Base-by-base conservation (phyloP, 495 filamentous ascomycete species). In the Umbilicaria muhlenbergii region DNA sequence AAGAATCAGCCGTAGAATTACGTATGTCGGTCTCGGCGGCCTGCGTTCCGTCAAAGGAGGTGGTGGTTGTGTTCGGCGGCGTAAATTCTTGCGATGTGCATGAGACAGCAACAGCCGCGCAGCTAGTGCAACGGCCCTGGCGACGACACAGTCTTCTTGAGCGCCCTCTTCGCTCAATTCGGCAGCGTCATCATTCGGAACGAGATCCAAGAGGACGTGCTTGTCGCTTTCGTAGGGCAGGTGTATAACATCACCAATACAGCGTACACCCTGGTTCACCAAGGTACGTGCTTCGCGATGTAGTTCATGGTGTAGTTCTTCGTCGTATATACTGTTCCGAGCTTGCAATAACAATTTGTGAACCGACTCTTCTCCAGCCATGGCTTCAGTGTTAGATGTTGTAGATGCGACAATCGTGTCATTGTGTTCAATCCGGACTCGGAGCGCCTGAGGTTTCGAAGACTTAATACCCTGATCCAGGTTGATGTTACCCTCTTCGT, bases 221-320 rank as follows among this genome's bases (percentile, higher is more conserved):
- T 71, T 64, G 15, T 69, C 63, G 2, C 66, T 48, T 7, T 69
- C 65, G 3, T 37, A 56, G 0, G 50, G 53, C 11, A 56, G 21
- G 4, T 43, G 32, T 12, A 56, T 35, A 14, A 13, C 36, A 14
- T 32, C 39, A 10, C 41, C 46, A 39, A 43, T 43, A 45, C 45
- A 45, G 21, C 31, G 39, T 11, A 94, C 78, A 8, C 77, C 71
- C 17, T 77, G 74, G 35, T 71, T 71, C 10, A 75, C 68, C 33
- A 92, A 62, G 0, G 69, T 62, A 5, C 85, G 77, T 2, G 81
- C 78, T 61, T 99, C 92, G 11, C 82, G 73, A 38, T 79, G 75
- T 16, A 99, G 59, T 59, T 96, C 91, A 48, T 93, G 78, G 69
- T 86, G 93, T n/a, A 99, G 61, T 55, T 99, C 92, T 53, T 94